Evolutionary conservation across 2,329 filamentous ascomycete species (phyloP), one percentile per base, ranked within the genome.

Genomic region (Dactylellina cionopaga): DNA sequence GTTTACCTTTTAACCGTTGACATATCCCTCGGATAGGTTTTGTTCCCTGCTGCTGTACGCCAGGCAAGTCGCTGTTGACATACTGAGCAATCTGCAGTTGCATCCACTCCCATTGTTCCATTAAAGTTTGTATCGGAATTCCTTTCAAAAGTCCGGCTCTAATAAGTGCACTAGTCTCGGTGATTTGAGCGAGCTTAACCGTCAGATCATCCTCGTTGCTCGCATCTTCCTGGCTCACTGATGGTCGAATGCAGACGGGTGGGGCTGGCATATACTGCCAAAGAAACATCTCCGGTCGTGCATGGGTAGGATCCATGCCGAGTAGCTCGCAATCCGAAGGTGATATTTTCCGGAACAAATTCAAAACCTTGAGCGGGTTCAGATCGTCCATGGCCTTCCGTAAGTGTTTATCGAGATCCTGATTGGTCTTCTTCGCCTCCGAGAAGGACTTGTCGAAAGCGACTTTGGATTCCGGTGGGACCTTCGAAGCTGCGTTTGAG

Each of bases 31-130:
- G 88, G 77, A 95, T 96, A 0, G 91, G 87, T 80, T 96, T 97
- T 68, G 92, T 91, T 6, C 92, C 91, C 10, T 89, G 89, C 77
- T 96, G 92, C 76, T 93, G 89, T n/a, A 99, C 85, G 25, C 94
- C 94, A 0, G 95, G 95, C 1, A 96, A 89, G 77, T 97, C 93
- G 75, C 93, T 96, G 82, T 99, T 98, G 80, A 99, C 94, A 80
- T 99, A 98, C 85, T 98, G 92, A 72, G 94, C 95, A 71, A 98
- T 91, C 78, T 98, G 93, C 6, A 96, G 85, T 78, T 98, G 94
- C 72, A 99, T 83, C 78, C 94, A 98, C 79, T 99, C 95, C 95
- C 95, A 99, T 77, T 96, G 92, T 79, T 99, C 95, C 89, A 98
- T 96, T 64, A 98, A 91, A 0, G 92, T 96, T 75, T 90, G 87